phyloP scores from a whole-genome alignment of 371 early-diverging fungal species.

The Parasitella parasitica region DNA sequence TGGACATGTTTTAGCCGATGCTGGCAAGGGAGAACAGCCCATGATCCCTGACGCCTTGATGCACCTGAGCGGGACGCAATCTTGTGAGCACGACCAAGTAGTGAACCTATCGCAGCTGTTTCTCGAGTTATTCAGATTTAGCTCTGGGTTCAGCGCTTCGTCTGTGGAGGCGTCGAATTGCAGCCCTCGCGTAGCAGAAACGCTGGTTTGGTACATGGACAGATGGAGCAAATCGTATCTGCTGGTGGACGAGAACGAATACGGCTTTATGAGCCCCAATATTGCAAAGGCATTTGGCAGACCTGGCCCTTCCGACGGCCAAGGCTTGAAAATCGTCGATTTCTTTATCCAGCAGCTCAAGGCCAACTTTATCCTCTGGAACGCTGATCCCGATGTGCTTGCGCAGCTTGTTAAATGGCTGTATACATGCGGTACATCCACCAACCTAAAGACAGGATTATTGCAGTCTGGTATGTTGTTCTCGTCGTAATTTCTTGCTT shows the following conservation, averaged over 20 bases:
- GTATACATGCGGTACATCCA: conserved; percentile 55
- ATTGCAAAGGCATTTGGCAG: conserved; percentile 59
- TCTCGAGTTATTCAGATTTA: conserved; percentile 46
- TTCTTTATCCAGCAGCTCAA: conserved; percentile 63
- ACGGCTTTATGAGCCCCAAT: conserved; percentile 56
- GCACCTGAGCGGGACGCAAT: conserved; percentile 57
- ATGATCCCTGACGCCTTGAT: conserved; percentile 66
- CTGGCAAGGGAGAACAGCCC: conserved; percentile 72
- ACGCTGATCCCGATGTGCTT: conserved; percentile 71
- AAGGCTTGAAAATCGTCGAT: conserved; percentile 59
- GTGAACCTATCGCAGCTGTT: conserved; percentile 55
- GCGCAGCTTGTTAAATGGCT: conserved; percentile 61
- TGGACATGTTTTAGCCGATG: conserved; percentile 68
- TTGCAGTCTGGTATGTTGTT: conserved; percentile 54
- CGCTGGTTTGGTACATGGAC: conserved; percentile 74
- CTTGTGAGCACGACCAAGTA: conserved; percentile 54
- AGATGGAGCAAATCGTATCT: conserved; percentile 77
- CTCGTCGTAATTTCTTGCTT: too few species aligned
- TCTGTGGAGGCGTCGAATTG: conserved; percentile 60
- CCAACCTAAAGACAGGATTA: conserved; percentile 52
- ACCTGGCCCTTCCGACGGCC: conserved; percentile 57
- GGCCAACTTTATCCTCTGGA: conserved; percentile 69
- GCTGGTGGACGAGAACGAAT: conserved; percentile 62
- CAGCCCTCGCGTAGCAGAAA: conserved; percentile 74
- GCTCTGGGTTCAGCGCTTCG: conserved; percentile 38